These are phyloP conservation scores for Amphicarpaea edgeworthii DNA, from an alignment of 306 rosid species.

Conservation along the genomic window DNA sequence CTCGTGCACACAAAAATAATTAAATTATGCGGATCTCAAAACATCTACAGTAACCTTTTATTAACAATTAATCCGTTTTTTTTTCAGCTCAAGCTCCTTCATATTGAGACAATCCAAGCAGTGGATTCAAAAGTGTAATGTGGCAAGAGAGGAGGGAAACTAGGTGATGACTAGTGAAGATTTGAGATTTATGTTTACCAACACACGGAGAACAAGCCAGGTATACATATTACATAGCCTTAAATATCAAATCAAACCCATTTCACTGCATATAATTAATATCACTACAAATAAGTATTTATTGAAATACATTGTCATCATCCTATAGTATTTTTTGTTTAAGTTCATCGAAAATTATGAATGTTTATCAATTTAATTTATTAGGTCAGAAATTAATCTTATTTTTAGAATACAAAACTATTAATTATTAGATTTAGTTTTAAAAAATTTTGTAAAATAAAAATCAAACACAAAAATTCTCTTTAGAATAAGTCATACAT, in stretches of 20 bases:
- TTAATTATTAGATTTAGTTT: too few species aligned
- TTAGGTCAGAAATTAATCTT: too few species aligned
- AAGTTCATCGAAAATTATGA: too few species aligned
- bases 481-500: too few species aligned
- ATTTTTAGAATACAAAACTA: too few species aligned
- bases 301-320: too few species aligned
- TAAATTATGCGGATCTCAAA: constrained; percentile 49
- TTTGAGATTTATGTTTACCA: constrained; percentile 38
- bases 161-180: constrained; percentile 46
- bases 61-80: constrained; percentile 36
- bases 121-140: constrained; percentile 34
- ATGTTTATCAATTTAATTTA: too few species aligned
- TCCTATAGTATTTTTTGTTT: too few species aligned
- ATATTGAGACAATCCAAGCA: constrained; percentile 37
- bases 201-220: constrained; percentile 40
- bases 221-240: constrained; percentile 21
- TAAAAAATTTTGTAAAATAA: too few species aligned
- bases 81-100: constrained; percentile 39
- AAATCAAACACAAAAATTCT: too few species aligned
- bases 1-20: constrained; percentile 44
- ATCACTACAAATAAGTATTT: too few species aligned
- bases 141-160: constrained; percentile 58
- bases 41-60: constrained; percentile 12
- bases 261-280: background rate
- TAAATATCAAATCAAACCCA: background rate